Percentiles rank a stretch among this genome's conserved stretches.
These are phyloP conservation scores for Linnemannia zychae DNA, from an alignment of 192 early-diverging fungal species.

Conservation along the genomic window DNA sequence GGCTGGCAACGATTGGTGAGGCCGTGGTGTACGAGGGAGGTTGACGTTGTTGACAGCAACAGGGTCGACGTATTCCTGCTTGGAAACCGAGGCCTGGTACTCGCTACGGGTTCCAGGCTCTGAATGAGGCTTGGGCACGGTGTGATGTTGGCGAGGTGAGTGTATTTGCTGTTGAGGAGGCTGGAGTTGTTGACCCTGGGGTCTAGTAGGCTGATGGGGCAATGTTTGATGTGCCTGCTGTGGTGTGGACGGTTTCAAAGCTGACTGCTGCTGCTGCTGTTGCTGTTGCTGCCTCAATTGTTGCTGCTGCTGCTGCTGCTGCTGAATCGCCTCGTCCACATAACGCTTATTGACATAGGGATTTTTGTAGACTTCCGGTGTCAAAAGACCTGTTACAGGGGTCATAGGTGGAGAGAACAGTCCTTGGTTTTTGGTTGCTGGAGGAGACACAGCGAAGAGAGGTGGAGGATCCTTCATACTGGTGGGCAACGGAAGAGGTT, in stretches of 20 bases:
- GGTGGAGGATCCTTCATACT: slow-evolving; percentile 26
- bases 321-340: slow-evolving; percentile 35
- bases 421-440: slow-evolving; percentile 24
- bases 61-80: slow-evolving; percentile 22
- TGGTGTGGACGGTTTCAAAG: background rate
- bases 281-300: slow-evolving; percentile 9
- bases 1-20: background rate
- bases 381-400: slow-evolving; percentile 23
- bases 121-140: slow-evolving; percentile 1
- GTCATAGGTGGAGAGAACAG: slow-evolving; percentile 16
- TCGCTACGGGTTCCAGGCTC: background rate
- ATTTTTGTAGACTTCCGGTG: slow-evolving; percentile 38
- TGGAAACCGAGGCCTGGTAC: slow-evolving; percentile 9
- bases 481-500: slow-evolving; percentile 20
- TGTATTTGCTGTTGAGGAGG: background rate
- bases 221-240: background rate
- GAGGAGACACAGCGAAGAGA: slow-evolving; percentile 39
- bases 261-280: background rate
- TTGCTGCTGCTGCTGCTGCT: slow-evolving; percentile 14
- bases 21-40: background rate
- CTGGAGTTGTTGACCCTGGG: slow-evolving; percentile 17
- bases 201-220: background rate
- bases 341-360: slow-evolving; percentile 46
- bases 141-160: background rate
- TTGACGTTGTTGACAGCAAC: background rate